Evolutionary conservation across 1,139 yeast genomes (phyloP), one percentile per base, ranked within the genome.

Genomic region (Spathaspora sp.): DNA sequence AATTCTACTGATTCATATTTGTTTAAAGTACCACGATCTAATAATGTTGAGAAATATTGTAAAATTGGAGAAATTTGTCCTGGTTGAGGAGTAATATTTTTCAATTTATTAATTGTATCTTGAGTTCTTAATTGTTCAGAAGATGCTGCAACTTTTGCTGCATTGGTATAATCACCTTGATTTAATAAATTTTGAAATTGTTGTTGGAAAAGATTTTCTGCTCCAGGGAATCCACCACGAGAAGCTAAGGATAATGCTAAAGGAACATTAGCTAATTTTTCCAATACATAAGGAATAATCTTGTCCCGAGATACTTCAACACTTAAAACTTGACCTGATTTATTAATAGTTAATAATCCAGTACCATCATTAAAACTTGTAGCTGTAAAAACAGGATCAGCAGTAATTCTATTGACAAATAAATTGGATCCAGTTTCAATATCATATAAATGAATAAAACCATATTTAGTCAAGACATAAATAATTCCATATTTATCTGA

Each of bases 201-300:
- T 68, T 91, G 96, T 49, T 80, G 74, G 69, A 95, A 91, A 54
- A 95, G 78, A 60, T 84, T 85, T 65, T 93, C 99, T 41, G 98
- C 99, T 53, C 99, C 99, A 42, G 96, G 95, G 65, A 95, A 81
- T 1, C 97, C 96, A 61, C 97, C 97, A 68, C 98, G 87, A 8
- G 96, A 82, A 17, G 98, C 95, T 55, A 95, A 80, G 8, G 93
- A 78, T 52, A 95, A 76, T 2, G 98, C 99, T 59, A 95, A 76
- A 25, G 87, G 80, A 26, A 93, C 89, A 61, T 95, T 93, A 46
- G 93, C 82, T 55, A 93, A 78, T 65, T 89, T 89, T 58, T 86
- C 86, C 66, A 93, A 77, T 43, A 95, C 86, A 65, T 95, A 95
- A 42, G 97, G 96, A 51, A 95, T 86, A 55, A 93, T 83, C 60